Conservation (phyloP, 140 eudicot genomes). For the Erigeron philadelphicus region DNA sequence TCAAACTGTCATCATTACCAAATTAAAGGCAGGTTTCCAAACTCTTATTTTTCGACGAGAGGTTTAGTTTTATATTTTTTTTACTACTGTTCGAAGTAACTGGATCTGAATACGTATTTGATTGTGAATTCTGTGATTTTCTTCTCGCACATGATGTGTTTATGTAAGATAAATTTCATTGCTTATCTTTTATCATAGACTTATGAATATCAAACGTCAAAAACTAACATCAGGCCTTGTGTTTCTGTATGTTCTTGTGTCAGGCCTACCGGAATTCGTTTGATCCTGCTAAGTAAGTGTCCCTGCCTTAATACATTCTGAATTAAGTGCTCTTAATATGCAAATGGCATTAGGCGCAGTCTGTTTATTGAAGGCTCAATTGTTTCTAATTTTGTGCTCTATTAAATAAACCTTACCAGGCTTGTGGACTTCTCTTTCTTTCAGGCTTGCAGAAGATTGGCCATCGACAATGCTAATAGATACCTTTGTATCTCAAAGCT, state of each 20-base stretch:
- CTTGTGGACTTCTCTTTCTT: neutral
- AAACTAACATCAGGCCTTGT: neutral
- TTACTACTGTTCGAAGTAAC: no score
- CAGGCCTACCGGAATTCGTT: constrained; percentile 67
- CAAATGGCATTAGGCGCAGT: neutral
- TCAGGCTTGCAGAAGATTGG: constrained; percentile 71
- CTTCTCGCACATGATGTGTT: neutral
- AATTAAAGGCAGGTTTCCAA: constrained; percentile 48
- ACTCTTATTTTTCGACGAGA: neutral
- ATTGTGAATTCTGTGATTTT: neutral
- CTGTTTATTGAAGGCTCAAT: neutral
- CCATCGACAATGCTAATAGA: constrained; percentile 64
- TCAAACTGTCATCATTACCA: constrained; percentile 63
- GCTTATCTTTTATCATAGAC: neutral
- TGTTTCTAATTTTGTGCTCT: no score
- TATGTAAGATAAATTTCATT: neutral
- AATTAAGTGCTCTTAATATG: constrained; percentile 3
- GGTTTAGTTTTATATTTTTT: neutral
- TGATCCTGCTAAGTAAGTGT: constrained; percentile 62
- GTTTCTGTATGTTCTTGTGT: constrained; percentile 20
- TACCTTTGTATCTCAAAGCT: constrained; percentile 58
- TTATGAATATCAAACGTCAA: neutral
- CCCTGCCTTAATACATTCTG: constrained; percentile 1
- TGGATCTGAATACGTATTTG: neutral
- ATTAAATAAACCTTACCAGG: neutral